A percentile compares a stretch with the other conserved stretches of the same genome.
phyloP scores from a whole-genome alignment of 2,329 filamentous ascomycete species.

The Penicillium capsulatum region DNA sequence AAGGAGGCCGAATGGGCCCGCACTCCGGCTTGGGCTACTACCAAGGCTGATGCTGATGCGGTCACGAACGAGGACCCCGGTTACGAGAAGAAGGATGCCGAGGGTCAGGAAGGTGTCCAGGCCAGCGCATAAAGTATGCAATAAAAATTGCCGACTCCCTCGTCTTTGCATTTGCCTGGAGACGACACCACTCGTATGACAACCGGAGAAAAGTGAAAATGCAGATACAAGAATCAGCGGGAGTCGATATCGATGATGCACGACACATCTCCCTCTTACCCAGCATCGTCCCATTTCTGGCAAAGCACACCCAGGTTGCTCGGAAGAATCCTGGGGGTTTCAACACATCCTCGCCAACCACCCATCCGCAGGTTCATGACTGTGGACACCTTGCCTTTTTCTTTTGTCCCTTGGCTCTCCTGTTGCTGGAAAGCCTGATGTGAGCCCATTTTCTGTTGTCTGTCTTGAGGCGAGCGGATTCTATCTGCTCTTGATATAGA shows the following conservation, averaged over 20 bases:
- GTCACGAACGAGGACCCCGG: slow-evolving; percentile 26
- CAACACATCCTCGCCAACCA: slow-evolving; percentile 16
- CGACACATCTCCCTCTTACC: background rate
- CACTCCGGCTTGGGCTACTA: slow-evolving; percentile 41
- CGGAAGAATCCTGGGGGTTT: slow-evolving; percentile 1
- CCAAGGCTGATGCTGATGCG: slow-evolving; percentile 16
- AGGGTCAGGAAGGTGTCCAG: slow-evolving; percentile 25
- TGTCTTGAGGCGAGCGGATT: slow-evolving; percentile 12
- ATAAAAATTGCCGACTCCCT: slow-evolving; percentile 11
- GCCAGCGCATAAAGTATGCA: slow-evolving; percentile 28
- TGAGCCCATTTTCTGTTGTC: slow-evolving; percentile 13
- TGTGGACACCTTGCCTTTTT: slow-evolving; percentile 14
- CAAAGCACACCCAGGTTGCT: background rate
- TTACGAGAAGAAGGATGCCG: slow-evolving; percentile 27
- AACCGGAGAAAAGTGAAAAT: slow-evolving; percentile 5
- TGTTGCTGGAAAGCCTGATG: slow-evolving; percentile 13
- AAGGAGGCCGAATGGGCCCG: slow-evolving; percentile 45
- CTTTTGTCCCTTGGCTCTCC: slow-evolving; percentile 4
- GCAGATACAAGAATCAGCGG: background rate
- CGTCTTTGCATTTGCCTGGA: slow-evolving; percentile 5
- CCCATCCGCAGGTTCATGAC: slow-evolving; percentile 4
- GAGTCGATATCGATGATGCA: slow-evolving; percentile 1
- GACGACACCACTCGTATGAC: slow-evolving; percentile 2
- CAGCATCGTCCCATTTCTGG: background rate
- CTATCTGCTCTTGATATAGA: slow-evolving; percentile 17